A percentile compares a stretch with the other conserved stretches of the same genome.
Evolutionary conservation across 2,329 filamentous ascomycete species (phyloP).

Genomic region (Sclerotinia glacialis): DNA sequence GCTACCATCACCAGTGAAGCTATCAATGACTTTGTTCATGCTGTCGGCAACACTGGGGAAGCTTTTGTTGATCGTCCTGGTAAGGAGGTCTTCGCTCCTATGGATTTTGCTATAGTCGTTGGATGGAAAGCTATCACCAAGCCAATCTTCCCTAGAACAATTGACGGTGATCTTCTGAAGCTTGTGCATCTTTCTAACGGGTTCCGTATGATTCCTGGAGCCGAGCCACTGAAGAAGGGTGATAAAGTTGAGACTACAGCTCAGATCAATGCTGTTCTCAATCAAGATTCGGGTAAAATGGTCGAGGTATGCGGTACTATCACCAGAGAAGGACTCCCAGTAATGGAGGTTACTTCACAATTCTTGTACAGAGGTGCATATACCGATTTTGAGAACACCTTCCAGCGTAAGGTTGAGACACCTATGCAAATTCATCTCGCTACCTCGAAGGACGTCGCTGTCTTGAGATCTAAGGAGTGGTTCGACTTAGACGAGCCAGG

Average conservation of each 20-base stretch:
- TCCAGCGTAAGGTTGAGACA: conserved; percentile 95
- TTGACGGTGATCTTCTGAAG: conserved; percentile 93
- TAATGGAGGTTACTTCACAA: conserved; percentile 98
- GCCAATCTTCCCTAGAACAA: conserved; percentile 94
- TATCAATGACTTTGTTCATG: conserved; percentile 98
- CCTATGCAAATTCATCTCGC: conserved; percentile 89
- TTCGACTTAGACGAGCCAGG: conserved; percentile 84
- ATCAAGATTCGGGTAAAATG: conserved; percentile 98
- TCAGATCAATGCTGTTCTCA: conserved; percentile 95
- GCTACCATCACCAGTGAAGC: conserved; percentile 84
- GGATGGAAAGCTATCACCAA: conserved; percentile 99
- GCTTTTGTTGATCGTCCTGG: conserved; percentile 94
- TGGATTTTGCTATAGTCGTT: conserved; percentile 98
- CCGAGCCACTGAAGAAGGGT: conserved; percentile 90
- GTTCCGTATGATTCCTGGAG: conserved; percentile 97
- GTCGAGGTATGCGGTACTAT: conserved; percentile 99
- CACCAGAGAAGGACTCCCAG: conserved; percentile 72
- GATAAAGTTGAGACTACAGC: conserved; percentile 90
- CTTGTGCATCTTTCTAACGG: conserved; percentile 95
- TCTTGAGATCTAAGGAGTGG: conserved; percentile 96
- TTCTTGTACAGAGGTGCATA: conserved; percentile 95
- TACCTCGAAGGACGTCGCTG: conserved; percentile 86
- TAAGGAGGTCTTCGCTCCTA: conserved; percentile 90
- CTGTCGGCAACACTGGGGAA: conserved; percentile 95
- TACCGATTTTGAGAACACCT: conserved; percentile 94